Percentiles rank a stretch among this genome's conserved stretches.
Evolutionary conservation across 805 yeast species (phyloP).

Genomic region (Tetrapisispora nanseiensis): DNA sequence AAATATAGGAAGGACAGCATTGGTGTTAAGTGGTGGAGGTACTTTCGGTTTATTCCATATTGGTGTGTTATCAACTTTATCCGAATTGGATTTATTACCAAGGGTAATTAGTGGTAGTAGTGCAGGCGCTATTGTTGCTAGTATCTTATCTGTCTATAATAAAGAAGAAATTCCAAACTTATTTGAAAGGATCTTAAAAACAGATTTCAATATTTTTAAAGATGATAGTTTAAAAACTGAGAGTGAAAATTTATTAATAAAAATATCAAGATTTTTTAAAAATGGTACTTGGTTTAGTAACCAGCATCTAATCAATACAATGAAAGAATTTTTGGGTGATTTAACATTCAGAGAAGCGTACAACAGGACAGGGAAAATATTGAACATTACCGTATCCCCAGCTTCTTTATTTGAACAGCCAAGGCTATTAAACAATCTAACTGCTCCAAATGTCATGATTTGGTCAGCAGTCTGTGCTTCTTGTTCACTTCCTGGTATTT

Average conservation of each 20-base stretch:
- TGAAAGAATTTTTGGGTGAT: constrained; percentile 75
- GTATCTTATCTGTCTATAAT: constrained; percentile 72
- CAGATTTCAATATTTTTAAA: constrained; percentile 46
- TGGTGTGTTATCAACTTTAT: constrained; percentile 76
- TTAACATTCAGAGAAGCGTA: constrained; percentile 90
- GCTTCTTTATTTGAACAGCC: constrained; percentile 90
- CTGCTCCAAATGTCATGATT: constrained; percentile 71
- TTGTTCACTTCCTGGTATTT: constrained; percentile 87
- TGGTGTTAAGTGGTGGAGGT: constrained; percentile 93
- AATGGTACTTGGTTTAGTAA: constrained; percentile 88
- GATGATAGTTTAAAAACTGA: constrained; percentile 41
- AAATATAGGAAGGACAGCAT: constrained; percentile 88
- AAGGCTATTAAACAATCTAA: constrained; percentile 63
- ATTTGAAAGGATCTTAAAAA: constrained; percentile 37
- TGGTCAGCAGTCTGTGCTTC: constrained; percentile 92
- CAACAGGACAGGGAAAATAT: constrained; percentile 84
- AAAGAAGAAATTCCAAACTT: constrained; percentile 57
- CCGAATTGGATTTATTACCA: constrained; percentile 70
- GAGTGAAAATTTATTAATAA: constrained; percentile 41
- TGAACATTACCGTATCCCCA: constrained; percentile 89
- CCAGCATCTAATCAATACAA: constrained; percentile 56
- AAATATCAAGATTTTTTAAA: constrained; percentile 55
- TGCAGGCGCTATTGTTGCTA: constrained; percentile 92
- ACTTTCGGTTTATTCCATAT: constrained; percentile 88
- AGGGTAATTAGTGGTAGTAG: constrained; percentile 87